Base-by-base conservation (phyloP, 768 basidiomycete genomes). In the Royoungia palumana region DNA sequence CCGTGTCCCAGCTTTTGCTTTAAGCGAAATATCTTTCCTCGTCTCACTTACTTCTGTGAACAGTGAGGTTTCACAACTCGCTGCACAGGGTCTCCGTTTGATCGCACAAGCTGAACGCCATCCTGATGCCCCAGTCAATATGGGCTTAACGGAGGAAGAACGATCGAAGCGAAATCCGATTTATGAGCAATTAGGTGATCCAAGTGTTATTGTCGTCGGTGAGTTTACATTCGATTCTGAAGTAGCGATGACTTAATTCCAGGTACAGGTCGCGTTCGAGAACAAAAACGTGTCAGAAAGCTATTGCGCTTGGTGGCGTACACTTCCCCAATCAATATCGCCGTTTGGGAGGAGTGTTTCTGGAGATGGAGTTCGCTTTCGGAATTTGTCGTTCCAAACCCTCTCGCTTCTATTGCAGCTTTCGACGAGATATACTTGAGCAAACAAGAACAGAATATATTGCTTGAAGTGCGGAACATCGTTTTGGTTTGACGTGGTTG, bases 341-440 rank as follows among this genome's bases (percentile, higher is more conserved):
- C 85, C 0, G 84, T 89, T 3, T 94, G 90, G 90, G 75, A 85
- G 54, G 90, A 93, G 59, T 85, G 81, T 51, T 91, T 85, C 63
- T 83, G 78, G 71, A 74, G 88, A 41, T 92, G 89, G 88, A 73
- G 75, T 22, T 68, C 72, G 6, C 66, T 91, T 37, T 79, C 79
- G 13, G 86, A 87, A 59, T 70, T 76, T 41, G 70, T 85, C 38
- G 74, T 76, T 53, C 76, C 67, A 41, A 60, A 66, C 28, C 60
- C 68, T 21, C 51, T 70, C 38, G 68, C 66, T 21, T 58, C 64
- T 35, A 59, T 65, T 43, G 64, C 66, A 40, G 68, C 68, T 21
- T 70, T 68, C 40, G 68, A 68, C 32, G 66, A 68, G 50, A 51
- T 64, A 45, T 66, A 68, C 36, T 53, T 69, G 41, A 66, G 64